Evolutionary conservation across 2,329 filamentous ascomycete species (phyloP), one percentile per base, ranked within the genome.

Genomic region (Gyromitra esculenta): DNA sequence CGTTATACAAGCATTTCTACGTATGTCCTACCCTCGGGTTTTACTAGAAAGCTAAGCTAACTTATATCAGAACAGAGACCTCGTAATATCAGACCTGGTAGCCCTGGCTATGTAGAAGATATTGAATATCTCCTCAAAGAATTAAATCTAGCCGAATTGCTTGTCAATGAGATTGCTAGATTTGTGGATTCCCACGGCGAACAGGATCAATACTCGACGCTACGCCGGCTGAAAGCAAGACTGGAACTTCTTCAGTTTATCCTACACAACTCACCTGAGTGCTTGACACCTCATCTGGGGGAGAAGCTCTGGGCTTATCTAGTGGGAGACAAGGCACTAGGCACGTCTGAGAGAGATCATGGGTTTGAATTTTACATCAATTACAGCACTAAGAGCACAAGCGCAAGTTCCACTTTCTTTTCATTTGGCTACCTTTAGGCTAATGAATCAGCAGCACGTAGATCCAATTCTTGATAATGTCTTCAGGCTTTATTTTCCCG

Each of bases 1-100:
- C 81, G 90, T 90, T 15, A 84, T 93, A 60, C 83, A 85, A 82
- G 81, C 85, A 45, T 81, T 85, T 48, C 80, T 86, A 8, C 81
- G 83, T 15, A 79, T 80, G 35, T 78, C 21, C 9, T 43, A 7
- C n/a, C 43, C 35, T 43, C 37, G n/a, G 0, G 13, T n/a, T 21
- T 54, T 6, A 31, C 15, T 8, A 18, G 41, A 39, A 31, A 8
- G 31, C 8, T 66, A n/a, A 60, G 6, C 66, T 75, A 66, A 74
- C 64, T 54, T 15, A 70, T 31, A 60, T 50, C 62, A 79, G 77
- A 78, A 65, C 62, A 73, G 41, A 79, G 78, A 48, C 73, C 78
- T 13, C 74, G 64, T 64, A 70, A 56, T 39, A 45, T 69, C 41
- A 64, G 76, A 62, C 63, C 77, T 37, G 76, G 68, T 15, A 78